Conservation (phyloP, 441 rosid genomes). For the Lepidium campestre region DNA sequence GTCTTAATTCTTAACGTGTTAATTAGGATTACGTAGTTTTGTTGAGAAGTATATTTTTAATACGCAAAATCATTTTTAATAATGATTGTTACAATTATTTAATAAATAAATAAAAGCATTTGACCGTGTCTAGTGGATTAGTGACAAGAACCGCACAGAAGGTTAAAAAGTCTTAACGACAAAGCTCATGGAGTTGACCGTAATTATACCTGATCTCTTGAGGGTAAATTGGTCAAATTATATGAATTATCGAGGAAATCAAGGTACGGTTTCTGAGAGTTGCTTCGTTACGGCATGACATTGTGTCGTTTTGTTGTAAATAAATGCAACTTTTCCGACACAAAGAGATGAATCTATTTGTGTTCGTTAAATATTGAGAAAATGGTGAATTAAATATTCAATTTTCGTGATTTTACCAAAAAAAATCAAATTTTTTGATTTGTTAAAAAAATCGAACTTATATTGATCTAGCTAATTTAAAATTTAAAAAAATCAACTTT, state of each 20-base stretch:
- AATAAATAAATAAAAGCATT: not conserved
- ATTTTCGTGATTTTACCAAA: no score
- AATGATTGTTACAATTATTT: no score
- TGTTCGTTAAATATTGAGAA: not conserved
- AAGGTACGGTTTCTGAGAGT: conserved; percentile 1
- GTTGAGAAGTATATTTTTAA: conserved; percentile 13
- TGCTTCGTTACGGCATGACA: not conserved
- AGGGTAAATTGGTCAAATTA: not conserved
- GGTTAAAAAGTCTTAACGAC: conserved; percentile 3
- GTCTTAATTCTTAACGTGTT: conserved; percentile 10
- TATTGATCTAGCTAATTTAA: no score
- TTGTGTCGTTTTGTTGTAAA: conserved; percentile 12
- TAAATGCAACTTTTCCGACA: not conserved
- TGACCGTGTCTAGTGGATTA: conserved; percentile 21
- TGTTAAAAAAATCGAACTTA: no score
- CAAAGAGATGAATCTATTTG: not conserved
- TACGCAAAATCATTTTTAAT: no score
- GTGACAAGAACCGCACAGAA: conserved; percentile 19
- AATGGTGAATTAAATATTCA: no score
- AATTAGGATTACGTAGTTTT: conserved; percentile 27
- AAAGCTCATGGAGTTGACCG: conserved; percentile 1
- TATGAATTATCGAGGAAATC: not conserved
- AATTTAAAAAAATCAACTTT: no score
- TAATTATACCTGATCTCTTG: not conserved
- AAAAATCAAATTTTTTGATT: no score